Conservation (phyloP, 345 rosid genomes). For the Eucalyptus decipiens region DNA sequence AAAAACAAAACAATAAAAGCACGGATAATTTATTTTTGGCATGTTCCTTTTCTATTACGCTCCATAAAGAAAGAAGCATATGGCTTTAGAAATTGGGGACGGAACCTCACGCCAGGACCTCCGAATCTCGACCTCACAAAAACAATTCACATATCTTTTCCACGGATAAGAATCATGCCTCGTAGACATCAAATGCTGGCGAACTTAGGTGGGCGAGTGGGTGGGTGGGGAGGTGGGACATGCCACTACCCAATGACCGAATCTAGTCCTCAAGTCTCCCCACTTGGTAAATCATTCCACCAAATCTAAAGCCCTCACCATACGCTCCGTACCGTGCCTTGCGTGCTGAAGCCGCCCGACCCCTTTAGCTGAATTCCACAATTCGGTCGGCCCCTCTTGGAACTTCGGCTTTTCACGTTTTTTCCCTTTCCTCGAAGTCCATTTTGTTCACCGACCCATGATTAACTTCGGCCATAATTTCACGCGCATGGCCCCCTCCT, state of each 20-base stretch:
- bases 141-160: background rate
- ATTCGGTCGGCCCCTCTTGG: background rate
- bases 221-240: background rate
- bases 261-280: background rate
- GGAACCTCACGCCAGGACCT: background rate
- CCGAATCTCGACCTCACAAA: background rate
- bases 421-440: background rate
- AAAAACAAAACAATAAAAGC: background rate
- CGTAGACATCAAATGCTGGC: background rate
- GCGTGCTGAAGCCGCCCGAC: background rate
- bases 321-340: background rate
- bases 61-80: background rate
- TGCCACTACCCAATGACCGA: background rate
- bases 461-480: background rate
- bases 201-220: background rate
- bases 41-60: background rate
- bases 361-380: background rate
- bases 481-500: background rate
- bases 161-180: background rate
- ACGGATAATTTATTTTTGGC: background rate
- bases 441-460: background rate
- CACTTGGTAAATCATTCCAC: background rate
- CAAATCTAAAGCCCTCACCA: background rate
- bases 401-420: background rate
- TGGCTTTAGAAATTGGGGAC: background rate